Evolutionary conservation across 257 asterid species (phyloP).

Genomic region (Nicotiana paniculata): DNA sequence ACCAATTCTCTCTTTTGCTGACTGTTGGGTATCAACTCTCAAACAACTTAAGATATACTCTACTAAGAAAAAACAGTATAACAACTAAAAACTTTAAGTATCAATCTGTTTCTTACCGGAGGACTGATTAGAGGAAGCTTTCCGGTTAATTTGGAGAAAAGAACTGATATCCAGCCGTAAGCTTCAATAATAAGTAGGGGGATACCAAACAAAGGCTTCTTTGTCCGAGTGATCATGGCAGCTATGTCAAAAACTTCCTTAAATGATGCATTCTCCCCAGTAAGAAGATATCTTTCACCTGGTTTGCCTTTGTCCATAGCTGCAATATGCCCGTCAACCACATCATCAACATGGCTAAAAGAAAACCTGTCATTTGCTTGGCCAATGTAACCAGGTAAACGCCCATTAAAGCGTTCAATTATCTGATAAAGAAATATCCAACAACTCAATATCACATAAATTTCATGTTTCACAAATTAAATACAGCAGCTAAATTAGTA

Average conservation of each 20-base stretch:
- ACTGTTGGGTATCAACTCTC: not conserved
- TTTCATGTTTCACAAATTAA: not conserved
- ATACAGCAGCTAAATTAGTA: not conserved
- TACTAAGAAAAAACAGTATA: not conserved
- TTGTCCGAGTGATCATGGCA: constrained; percentile 60
- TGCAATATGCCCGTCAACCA: constrained; percentile 77
- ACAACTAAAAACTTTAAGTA: constrained; percentile 1
- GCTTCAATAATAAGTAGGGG: constrained; percentile 49
- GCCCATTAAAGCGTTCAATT: constrained; percentile 68
- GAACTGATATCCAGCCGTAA: constrained; percentile 64
- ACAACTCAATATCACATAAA: not conserved
- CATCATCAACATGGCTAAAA: constrained; percentile 83
- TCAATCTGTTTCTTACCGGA: constrained; percentile 49
- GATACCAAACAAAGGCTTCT: constrained; percentile 55
- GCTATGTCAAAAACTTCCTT: constrained; percentile 67
- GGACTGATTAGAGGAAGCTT: constrained; percentile 88
- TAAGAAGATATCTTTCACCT: constrained; percentile 87
- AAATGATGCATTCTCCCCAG: constrained; percentile 93
- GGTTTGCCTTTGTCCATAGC: constrained; percentile 59
- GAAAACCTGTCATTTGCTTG: constrained; percentile 52
- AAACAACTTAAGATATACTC: not conserved
- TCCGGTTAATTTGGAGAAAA: constrained; percentile 66
- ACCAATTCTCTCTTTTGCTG: not conserved
- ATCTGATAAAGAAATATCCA: constrained; percentile 39
- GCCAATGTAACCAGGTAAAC: constrained; percentile 87